phyloP scores from a whole-genome alignment of 768 basidiomycete species.

The Calocybe indica region DNA sequence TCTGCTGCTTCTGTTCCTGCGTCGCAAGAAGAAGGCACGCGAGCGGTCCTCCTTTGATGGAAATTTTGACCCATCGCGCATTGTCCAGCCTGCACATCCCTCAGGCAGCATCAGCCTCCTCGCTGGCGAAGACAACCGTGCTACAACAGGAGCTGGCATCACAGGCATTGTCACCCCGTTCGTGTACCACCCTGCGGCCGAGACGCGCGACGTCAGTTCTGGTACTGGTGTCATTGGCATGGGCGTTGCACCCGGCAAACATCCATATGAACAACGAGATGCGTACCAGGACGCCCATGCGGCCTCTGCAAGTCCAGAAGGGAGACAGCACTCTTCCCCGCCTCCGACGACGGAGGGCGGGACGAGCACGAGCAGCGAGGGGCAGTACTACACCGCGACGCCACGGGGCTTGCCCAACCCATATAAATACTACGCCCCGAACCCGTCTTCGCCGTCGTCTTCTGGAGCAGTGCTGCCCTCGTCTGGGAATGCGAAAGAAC shows the following conservation, averaged over 20 bases:
- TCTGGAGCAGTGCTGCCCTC: too few species aligned
- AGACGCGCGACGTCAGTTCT: background rate
- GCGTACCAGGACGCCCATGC: too few species aligned
- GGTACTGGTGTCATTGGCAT: background rate
- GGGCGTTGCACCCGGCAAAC: background rate
- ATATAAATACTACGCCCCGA: too few species aligned
- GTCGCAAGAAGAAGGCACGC: conserved; percentile 16
- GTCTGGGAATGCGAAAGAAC: too few species aligned
- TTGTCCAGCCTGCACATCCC: conserved; percentile 5
- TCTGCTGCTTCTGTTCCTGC: conserved; percentile 19
- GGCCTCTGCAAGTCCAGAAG: too few species aligned
- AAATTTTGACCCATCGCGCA: conserved; percentile 35
- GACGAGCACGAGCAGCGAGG: too few species aligned
- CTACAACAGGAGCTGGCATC: conserved; percentile 19
- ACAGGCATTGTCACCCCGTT: conserved; percentile 31
- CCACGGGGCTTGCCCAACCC: too few species aligned
- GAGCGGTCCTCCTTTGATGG: conserved; percentile 28
- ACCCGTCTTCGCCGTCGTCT: too few species aligned
- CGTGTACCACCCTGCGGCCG: conserved; percentile 6
- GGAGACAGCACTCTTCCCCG: too few species aligned
- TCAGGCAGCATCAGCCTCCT: conserved; percentile 8
- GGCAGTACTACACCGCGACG: too few species aligned
- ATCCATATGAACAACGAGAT: too few species aligned
- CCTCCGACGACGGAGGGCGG: too few species aligned
- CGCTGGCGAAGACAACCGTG: conserved; percentile 11